Conservation (phyloP, 2,329 filamentous ascomycete genomes). For the Nemania bipapillata region DNA sequence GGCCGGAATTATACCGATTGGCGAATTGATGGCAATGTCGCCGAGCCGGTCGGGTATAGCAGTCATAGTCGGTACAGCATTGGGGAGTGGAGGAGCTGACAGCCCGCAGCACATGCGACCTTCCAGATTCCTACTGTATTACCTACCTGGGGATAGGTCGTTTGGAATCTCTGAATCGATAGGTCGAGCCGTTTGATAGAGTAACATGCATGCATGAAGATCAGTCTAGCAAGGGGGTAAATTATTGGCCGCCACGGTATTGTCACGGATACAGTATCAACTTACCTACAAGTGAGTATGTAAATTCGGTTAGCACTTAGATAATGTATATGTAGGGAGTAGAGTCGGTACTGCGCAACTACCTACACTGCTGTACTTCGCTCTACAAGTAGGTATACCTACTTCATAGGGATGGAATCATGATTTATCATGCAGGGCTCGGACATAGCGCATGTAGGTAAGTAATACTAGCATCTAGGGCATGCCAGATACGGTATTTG, state of each 20-base stretch:
- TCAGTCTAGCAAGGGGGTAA: conserved; percentile 14
- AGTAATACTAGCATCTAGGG: not conserved
- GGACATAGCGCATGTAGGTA: not conserved
- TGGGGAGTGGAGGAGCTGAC: conserved; percentile 34
- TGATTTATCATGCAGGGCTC: conserved; percentile 19
- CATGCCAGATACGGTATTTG: not conserved
- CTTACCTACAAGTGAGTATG: no score
- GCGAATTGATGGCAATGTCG: conserved; percentile 23
- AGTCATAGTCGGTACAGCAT: not conserved
- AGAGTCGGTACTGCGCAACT: no score
- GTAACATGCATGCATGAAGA: conserved; percentile 10
- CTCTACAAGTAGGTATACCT: not conserved
- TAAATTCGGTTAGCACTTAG: no score
- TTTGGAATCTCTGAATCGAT: conserved; percentile 11
- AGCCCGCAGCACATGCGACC: conserved; percentile 29
- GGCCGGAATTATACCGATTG: conserved; percentile 36
- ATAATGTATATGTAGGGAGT: no score
- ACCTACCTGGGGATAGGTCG: not conserved
- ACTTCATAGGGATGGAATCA: conserved; percentile 9
- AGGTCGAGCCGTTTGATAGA: conserved; percentile 15
- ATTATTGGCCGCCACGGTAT: not conserved
- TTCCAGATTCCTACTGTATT: not conserved
- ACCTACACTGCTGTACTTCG: no score
- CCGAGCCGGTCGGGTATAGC: conserved; percentile 9
- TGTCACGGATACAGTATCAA: no score